phyloP scores from a whole-genome alignment of 2,329 filamentous ascomycete genomes.

The Leptographium lundbergii region DNA sequence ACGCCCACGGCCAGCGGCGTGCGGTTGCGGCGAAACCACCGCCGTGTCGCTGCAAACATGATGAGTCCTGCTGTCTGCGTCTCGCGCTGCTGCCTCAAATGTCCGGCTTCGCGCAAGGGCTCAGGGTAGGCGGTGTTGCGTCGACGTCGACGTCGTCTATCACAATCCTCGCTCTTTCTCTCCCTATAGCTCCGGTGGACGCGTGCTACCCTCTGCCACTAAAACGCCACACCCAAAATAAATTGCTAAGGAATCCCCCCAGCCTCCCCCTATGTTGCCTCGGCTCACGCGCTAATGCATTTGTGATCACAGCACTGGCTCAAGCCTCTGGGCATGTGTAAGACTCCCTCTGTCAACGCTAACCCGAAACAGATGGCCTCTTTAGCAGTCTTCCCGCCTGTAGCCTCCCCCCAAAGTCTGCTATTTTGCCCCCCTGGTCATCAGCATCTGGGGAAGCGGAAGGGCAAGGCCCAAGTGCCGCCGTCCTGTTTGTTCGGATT shows the following conservation, averaged over 20 bases:
- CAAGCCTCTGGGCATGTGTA: background rate
- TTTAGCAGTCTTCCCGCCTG: background rate
- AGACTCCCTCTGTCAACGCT: background rate
- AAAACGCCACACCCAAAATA: too few relatives aligned
- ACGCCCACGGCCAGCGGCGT: constrained; percentile 80
- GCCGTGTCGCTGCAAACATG: constrained; percentile 63
- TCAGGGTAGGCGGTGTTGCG: background rate
- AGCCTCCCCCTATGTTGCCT: background rate
- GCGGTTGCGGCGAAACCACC: constrained; percentile 87
- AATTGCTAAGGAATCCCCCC: background rate
- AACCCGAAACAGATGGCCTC: background rate
- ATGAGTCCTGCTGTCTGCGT: background rate
- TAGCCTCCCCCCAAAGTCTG: background rate
- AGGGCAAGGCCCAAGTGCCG: background rate
- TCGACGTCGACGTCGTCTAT: background rate
- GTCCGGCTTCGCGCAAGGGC: too few relatives aligned
- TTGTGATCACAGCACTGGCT: background rate
- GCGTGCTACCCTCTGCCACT: background rate
- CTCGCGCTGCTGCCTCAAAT: too few relatives aligned
- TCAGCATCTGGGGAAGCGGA: background rate
- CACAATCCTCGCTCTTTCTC: background rate
- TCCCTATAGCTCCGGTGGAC: background rate
- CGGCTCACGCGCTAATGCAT: background rate
- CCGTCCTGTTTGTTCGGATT: background rate
- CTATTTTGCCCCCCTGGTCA: background rate